phyloP scores from a whole-genome alignment of 192 early-diverging fungal genomes.

The Funneliformis mosseae region DNA sequence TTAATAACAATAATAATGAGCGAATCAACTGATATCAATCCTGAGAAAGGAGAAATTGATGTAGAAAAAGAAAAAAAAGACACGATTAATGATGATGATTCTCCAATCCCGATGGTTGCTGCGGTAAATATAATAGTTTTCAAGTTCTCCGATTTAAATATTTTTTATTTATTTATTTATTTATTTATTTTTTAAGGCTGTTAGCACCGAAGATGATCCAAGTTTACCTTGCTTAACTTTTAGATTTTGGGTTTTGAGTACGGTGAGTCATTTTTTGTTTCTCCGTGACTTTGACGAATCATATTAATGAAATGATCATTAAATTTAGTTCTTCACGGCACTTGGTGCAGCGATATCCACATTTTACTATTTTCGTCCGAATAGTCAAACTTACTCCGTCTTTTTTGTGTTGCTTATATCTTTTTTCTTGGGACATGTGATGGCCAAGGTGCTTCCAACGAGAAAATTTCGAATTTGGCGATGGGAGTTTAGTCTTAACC shows the following conservation, averaged over 20 bases:
- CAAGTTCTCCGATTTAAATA: no score
- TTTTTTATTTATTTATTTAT: no score
- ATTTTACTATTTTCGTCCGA: conserved; percentile 47
- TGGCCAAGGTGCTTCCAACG: conserved; percentile 32
- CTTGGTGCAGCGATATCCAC: conserved; percentile 42
- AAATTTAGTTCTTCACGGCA: conserved; percentile 33
- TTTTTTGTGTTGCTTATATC: conserved; percentile 45
- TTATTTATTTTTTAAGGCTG: conserved; percentile 9
- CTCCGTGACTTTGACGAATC: not conserved
- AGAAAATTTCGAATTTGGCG: not conserved
- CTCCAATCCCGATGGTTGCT: no score
- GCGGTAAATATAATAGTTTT: no score
- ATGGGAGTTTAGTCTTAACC: conserved; percentile 23
- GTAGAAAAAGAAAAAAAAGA: no score
- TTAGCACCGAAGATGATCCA: conserved; percentile 44
- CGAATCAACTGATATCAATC: no score
- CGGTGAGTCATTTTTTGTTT: conserved; percentile 14
- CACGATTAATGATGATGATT: no score
- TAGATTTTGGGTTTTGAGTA: conserved; percentile 54
- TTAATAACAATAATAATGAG: no score
- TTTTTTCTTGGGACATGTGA: conserved; percentile 35
- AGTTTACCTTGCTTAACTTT: conserved; percentile 50
- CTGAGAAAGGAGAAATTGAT: no score
- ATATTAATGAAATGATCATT: not conserved
- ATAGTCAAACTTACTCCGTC: conserved; percentile 34